Conservation (phyloP, 208 protist genomes). For the Angomonas ambiguus region DNA sequence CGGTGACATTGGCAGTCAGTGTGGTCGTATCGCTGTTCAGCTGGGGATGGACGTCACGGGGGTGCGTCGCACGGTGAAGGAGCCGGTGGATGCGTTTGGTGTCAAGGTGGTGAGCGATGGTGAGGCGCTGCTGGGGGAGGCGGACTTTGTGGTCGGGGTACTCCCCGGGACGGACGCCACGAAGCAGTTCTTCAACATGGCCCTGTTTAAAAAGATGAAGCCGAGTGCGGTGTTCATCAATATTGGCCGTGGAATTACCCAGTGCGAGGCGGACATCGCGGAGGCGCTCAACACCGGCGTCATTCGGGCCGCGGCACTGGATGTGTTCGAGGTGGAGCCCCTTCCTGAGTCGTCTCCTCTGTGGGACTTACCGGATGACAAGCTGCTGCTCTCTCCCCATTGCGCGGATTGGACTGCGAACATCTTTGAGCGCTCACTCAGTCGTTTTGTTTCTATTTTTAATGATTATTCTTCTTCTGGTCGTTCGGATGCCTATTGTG, state of each 20-base stretch:
- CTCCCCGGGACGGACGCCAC: slow-evolving; percentile 67
- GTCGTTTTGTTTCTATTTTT: slow-evolving; percentile 30
- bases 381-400: slow-evolving; percentile 62
- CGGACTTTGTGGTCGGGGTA: slow-evolving; percentile 82
- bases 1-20: slow-evolving; percentile 70
- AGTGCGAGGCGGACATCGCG: slow-evolving; percentile 60
- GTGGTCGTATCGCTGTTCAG: slow-evolving; percentile 26
- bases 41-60: slow-evolving; percentile 79
- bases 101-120: slow-evolving; percentile 45
- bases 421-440: slow-evolving; percentile 13
- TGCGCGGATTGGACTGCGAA: slow-evolving; percentile 48
- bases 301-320: slow-evolving; percentile 72
- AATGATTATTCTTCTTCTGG: neutral
- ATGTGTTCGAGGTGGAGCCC: slow-evolving; percentile 81
- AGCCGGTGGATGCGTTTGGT: slow-evolving; percentile 49
- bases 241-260: slow-evolving; percentile 73
- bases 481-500: slow-evolving; percentile 24
- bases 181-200: slow-evolving; percentile 74
- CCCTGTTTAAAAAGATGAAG: slow-evolving; percentile 76
- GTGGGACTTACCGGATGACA: slow-evolving; percentile 61
- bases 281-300: slow-evolving; percentile 46
- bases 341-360: slow-evolving; percentile 54
- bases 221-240: slow-evolving; percentile 79
- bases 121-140: slow-evolving; percentile 52
- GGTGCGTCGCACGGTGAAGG: slow-evolving; percentile 40